These are phyloP conservation scores for Hypoxylon sp. DNA, from an alignment of 2,329 filamentous ascomycete genomes.

Conservation along the genomic window DNA sequence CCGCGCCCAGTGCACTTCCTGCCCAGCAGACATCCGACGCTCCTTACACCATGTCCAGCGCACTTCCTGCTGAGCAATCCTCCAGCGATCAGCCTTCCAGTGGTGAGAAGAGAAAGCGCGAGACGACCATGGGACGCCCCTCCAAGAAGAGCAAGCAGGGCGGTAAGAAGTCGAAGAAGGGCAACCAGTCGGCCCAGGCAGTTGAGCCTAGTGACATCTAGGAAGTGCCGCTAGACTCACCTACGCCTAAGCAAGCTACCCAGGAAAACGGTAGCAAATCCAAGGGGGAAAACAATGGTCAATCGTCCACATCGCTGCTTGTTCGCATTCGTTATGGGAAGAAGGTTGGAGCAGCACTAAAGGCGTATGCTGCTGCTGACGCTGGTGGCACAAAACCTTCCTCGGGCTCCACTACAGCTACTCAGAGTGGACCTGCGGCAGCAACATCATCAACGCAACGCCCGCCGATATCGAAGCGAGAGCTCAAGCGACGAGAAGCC, in stretches of 20 bases:
- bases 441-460: no score
- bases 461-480: neutral
- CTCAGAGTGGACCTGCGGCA: neutral
- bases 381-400: neutral
- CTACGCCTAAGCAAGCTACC: neutral
- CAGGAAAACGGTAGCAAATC: neutral
- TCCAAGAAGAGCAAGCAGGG: slow-evolving; percentile 14
- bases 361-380: neutral
- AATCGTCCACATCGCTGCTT: neutral
- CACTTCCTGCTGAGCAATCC: neutral
- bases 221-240: slow-evolving; percentile 38
- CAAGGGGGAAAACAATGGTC: neutral
- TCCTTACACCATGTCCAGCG: neutral
- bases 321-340: neutral
- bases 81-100: slow-evolving; percentile 4
- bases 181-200: slow-evolving; percentile 1
- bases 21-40: neutral
- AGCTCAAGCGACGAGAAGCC: slow-evolving; percentile 12
- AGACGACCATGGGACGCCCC: slow-evolving; percentile 1
- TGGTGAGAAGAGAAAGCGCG: slow-evolving; percentile 13
- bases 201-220: slow-evolving; percentile 38
- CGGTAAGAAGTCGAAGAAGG: slow-evolving; percentile 1
- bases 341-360: neutral
- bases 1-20: neutral
- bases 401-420: no score